These are phyloP conservation scores for Geotrichum siamense DNA, from an alignment of 1,139 yeast genomes.

Conservation along the genomic window DNA sequence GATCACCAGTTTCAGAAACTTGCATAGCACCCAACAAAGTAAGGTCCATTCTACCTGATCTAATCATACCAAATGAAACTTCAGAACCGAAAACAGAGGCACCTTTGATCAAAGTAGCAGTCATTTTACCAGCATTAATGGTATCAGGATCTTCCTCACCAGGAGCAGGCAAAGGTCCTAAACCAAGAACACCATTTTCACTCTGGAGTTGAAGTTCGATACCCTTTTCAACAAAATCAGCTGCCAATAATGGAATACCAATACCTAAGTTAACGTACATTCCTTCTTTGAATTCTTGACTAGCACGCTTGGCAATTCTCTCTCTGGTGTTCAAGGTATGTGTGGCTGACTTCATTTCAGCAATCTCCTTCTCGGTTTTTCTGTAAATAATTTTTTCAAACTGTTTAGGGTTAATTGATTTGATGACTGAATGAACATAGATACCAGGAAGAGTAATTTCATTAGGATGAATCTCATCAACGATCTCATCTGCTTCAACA, in stretches of 20 bases:
- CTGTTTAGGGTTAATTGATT: conserved; percentile 36
- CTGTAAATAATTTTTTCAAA: conserved; percentile 34
- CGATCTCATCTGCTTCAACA: conserved; percentile 42
- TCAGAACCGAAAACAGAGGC: conserved; percentile 43
- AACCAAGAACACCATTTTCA: conserved; percentile 43
- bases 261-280: conserved; percentile 41
- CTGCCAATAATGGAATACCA: conserved; percentile 44
- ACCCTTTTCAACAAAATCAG: conserved; percentile 34
- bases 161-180: conserved; percentile 39
- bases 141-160: conserved; percentile 42
- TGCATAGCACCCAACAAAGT: conserved; percentile 43
- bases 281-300: conserved; percentile 40
- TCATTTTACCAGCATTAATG: conserved; percentile 44
- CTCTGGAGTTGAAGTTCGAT: conserved; percentile 39
- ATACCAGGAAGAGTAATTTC: conserved; percentile 40
- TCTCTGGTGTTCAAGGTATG: conserved; percentile 29
- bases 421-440: conserved; percentile 36
- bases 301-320: conserved; percentile 39
- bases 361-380: conserved; percentile 19
- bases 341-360: conserved; percentile 13
- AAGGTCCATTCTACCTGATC: conserved; percentile 39
- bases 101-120: conserved; percentile 39
- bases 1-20: conserved; percentile 40
- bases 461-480: conserved; percentile 37
- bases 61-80: conserved; percentile 43